phyloP scores from a whole-genome alignment of 2,329 filamentous ascomycete species.

The Talaromyces sp. region DNA sequence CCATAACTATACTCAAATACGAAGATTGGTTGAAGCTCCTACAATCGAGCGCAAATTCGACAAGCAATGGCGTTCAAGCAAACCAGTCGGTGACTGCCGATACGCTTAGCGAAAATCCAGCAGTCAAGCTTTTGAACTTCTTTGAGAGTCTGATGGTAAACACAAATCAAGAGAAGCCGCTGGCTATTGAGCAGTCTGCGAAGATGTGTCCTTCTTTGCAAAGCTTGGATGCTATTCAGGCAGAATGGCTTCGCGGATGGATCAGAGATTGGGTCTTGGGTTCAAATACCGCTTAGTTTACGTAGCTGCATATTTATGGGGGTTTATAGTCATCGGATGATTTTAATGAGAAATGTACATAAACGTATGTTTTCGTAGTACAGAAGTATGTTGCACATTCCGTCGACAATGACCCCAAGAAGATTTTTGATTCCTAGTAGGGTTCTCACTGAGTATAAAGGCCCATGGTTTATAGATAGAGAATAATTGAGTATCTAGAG shows the following conservation, averaged over 20 bases:
- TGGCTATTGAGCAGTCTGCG: not conserved
- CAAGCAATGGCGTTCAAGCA: not conserved
- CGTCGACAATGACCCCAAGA: not conserved
- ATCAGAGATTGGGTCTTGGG: conserved; percentile 11
- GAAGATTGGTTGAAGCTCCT: conserved; percentile 8
- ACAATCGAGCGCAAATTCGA: not conserved
- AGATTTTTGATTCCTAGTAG: not conserved
- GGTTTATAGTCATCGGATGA: not conserved
- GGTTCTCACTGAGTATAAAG: not conserved
- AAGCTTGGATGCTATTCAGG: not conserved
- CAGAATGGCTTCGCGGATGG: conserved; percentile 14
- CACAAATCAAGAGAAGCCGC: not conserved
- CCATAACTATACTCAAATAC: conserved; percentile 5
- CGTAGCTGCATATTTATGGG: not conserved
- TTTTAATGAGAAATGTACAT: not conserved
- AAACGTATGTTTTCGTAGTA: not conserved
- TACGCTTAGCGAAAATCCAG: not conserved
- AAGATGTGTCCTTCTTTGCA: conserved; percentile 6
- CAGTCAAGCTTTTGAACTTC: conserved; percentile 13
- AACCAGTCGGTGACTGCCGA: not conserved
- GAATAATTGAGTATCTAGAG: not conserved
- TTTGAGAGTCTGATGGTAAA: not conserved
- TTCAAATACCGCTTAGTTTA: not conserved
- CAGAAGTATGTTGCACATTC: not conserved
- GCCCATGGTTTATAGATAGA: not conserved